phyloP scores from a whole-genome alignment of 305 asterid species.

The Solanum aculeatissimum region DNA sequence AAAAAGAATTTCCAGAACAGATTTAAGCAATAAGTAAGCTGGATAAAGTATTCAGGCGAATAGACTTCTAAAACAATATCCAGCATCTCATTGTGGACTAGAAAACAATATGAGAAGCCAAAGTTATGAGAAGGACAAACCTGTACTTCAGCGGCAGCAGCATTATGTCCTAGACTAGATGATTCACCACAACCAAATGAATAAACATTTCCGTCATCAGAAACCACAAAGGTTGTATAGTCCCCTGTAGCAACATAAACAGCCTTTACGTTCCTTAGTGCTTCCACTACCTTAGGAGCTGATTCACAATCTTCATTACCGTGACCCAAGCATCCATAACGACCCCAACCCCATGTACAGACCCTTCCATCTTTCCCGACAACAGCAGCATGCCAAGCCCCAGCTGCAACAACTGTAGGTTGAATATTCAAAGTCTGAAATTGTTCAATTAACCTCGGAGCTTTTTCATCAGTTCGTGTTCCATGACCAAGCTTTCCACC shows the following conservation, averaged over 20 bases:
- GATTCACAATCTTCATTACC: slow-evolving; percentile 80
- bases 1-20: neutral
- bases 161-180: slow-evolving; percentile 61
- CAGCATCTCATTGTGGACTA: neutral
- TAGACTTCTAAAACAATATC: neutral
- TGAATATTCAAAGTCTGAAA: slow-evolving; percentile 58
- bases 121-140: slow-evolving; percentile 13
- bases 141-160: slow-evolving; percentile 46
- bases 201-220: slow-evolving; percentile 66
- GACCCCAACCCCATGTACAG: slow-evolving; percentile 98
- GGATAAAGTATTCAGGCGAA: neutral
- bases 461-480: slow-evolving; percentile 52
- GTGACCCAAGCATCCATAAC: slow-evolving; percentile 88
- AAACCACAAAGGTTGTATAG: slow-evolving; percentile 74
- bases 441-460: slow-evolving; percentile 65
- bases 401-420: slow-evolving; percentile 76
- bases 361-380: slow-evolving; percentile 87
- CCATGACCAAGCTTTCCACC: slow-evolving; percentile 98
- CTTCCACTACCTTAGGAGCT: slow-evolving; percentile 74
- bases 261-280: slow-evolving; percentile 61
- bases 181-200: slow-evolving; percentile 86
- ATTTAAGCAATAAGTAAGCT: neutral
- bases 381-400: slow-evolving; percentile 96
- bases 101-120: neutral
- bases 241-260: slow-evolving; percentile 76